Conservation (phyloP, 306 rosid genomes). For the Rosa chinensis region DNA sequence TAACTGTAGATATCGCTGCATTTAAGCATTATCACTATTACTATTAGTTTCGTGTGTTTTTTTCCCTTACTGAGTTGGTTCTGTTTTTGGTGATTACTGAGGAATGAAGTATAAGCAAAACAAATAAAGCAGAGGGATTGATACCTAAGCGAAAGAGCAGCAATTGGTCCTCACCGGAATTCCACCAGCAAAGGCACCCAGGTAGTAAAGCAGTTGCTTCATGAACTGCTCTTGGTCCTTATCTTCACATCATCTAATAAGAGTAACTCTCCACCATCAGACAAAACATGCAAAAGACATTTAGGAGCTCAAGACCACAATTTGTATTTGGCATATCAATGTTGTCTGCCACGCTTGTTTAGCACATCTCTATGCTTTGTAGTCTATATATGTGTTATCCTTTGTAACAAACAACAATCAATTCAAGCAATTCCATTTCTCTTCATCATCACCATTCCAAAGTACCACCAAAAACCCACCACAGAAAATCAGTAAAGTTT, state of each 20-base stretch:
- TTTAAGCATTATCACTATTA: background rate
- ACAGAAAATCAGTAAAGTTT: background rate
- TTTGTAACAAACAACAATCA: too few relatives aligned
- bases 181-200: slow-evolving; percentile 91
- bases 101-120: slow-evolving; percentile 29
- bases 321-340: too few relatives aligned
- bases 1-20: background rate
- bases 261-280: too few relatives aligned
- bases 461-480: background rate
- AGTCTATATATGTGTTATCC: too few relatives aligned
- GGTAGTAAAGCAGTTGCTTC: slow-evolving; percentile 85
- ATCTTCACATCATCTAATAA: slow-evolving; percentile 49
- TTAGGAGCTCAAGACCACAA: too few relatives aligned
- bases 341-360: too few relatives aligned
- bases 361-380: too few relatives aligned
- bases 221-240: slow-evolving; percentile 95
- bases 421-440: too few relatives aligned
- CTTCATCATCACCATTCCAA: slow-evolving; percentile 4
- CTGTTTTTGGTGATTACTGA: background rate
- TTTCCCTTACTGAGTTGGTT: background rate
- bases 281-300: too few relatives aligned
- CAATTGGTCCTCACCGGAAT: slow-evolving; percentile 94
- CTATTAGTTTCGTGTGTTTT: background rate
- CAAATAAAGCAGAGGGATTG: slow-evolving; percentile 52
- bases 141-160: slow-evolving; percentile 82